Conservation (phyloP, 352 stramenopile species). For the Phytophthora sp. region DNA sequence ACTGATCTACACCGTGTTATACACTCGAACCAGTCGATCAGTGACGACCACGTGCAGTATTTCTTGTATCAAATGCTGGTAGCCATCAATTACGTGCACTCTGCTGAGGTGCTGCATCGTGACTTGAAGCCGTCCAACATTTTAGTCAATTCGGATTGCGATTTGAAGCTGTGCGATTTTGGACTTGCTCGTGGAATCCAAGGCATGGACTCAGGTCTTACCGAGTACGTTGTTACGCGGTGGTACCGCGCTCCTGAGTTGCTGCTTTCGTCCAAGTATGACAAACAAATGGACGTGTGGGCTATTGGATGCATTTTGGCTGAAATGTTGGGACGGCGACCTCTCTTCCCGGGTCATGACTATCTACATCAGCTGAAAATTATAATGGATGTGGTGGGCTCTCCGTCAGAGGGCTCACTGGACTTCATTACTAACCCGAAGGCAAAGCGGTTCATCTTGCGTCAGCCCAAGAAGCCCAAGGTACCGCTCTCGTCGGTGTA, state of each 20-base stretch:
- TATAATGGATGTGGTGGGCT: slow-evolving; percentile 91
- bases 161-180: slow-evolving; percentile 85
- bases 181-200: slow-evolving; percentile 76
- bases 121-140: slow-evolving; percentile 86
- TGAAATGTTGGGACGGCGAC: slow-evolving; percentile 84
- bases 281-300: slow-evolving; percentile 91
- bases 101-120: slow-evolving; percentile 76
- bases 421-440: slow-evolving; percentile 92
- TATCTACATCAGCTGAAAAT: slow-evolving; percentile 91
- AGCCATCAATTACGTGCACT: slow-evolving; percentile 82
- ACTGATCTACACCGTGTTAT: slow-evolving; percentile 81
- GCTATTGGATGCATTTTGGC: slow-evolving; percentile 88
- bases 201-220: slow-evolving; percentile 79
- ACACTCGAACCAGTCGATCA: slow-evolving; percentile 84
- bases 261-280: slow-evolving; percentile 90
- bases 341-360: slow-evolving; percentile 88
- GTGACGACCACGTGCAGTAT: slow-evolving; percentile 80
- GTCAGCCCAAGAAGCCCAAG: slow-evolving; percentile 87
- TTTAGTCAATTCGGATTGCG: slow-evolving; percentile 82
- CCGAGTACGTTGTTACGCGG: slow-evolving; percentile 92
- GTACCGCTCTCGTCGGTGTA: slow-evolving; percentile 88
- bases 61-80: slow-evolving; percentile 85
- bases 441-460: slow-evolving; percentile 88
- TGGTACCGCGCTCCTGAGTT: slow-evolving; percentile 94
- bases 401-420: slow-evolving; percentile 74